Base-by-base conservation (phyloP, 495 filamentous ascomycete genomes). In the Usnea hakonensis region DNA sequence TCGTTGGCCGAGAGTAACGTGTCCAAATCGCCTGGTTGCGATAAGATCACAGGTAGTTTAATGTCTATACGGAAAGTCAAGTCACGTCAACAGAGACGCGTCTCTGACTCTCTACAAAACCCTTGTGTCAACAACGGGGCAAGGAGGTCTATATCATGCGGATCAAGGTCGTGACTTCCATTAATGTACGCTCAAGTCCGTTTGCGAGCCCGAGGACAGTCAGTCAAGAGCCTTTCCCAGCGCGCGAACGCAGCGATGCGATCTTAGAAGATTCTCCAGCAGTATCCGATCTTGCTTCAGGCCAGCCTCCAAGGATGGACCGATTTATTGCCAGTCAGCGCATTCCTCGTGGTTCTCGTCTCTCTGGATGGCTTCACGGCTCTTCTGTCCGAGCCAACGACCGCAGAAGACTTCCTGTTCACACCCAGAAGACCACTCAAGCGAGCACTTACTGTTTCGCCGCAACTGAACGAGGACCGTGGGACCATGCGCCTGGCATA, bases 341-440 rank as follows among this genome's bases (percentile, higher is more conserved):
- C 35, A 46, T 60, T 10, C 65, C 65, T n/a, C 56, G 48, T 37
- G 65, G 65, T 17, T 67, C 65, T 14, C 54, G 61, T 1, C 61
- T 67, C 37, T 67, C 65, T 21, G 56, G 57, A 41, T 67, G 65
- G 65, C 44, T 67, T 48, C 65, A 67, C n/a, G 65, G 65, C 10
- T 63, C 30, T 30, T 67, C 65, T 10, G 65, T 60, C 46, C 35
- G 63, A 10, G 36, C 23, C 43, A 52, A 41, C 23, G 38, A 64
- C n/a, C 14, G 35, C 2, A 55, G 44, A 17, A 40, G 32, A 30
- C 55, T 35, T 16, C 21, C 52, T 8, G 35, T 26, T 38, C 64
- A 57, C 41, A 32, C 30, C 44, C 58, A 41, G 38, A 66, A 66
- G 44, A 48, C 28, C 16, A 58, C 55, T 13, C 57, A 59, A 32